phyloP scores from a whole-genome alignment of 805 yeast species.

The Starmera caribaea region DNA sequence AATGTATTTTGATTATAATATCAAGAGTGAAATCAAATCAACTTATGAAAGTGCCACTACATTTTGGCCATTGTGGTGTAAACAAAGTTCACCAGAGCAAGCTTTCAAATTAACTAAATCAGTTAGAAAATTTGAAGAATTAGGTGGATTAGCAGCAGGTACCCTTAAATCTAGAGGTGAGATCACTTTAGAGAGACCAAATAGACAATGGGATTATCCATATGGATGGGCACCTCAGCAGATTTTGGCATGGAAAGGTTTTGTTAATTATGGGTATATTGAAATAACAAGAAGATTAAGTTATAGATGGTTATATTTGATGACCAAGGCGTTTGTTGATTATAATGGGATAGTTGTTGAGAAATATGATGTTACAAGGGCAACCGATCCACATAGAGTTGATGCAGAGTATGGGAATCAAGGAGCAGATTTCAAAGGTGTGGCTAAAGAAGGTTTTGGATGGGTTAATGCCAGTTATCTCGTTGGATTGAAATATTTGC shows the following conservation, averaged over 20 bases:
- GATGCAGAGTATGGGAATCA: constrained; percentile 97
- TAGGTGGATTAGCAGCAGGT: constrained; percentile 86
- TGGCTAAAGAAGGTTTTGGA: constrained; percentile 93
- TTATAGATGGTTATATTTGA: constrained; percentile 82
- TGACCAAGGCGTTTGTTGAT: constrained; percentile 85
- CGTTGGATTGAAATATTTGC: constrained; percentile 60
- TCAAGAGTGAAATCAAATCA: constrained; percentile 43
- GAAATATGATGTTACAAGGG: constrained; percentile 82
- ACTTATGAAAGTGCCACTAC: constrained; percentile 80
- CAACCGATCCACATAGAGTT: constrained; percentile 80
- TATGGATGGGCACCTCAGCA: constrained; percentile 99
- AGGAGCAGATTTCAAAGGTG: constrained; percentile 87
- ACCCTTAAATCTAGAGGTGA: constrained; percentile 67
- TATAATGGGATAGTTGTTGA: constrained; percentile 93
- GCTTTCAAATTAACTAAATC: constrained; percentile 57
- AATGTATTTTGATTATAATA: constrained; percentile 77
- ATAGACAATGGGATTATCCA: constrained; percentile 97
- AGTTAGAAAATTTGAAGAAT: constrained; percentile 63
- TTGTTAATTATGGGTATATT: constrained; percentile 58
- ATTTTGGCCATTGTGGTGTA: constrained; percentile 89
- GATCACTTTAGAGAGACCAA: constrained; percentile 61
- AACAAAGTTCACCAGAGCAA: constrained; percentile 54
- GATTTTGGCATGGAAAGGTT: constrained; percentile 86
- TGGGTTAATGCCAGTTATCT: constrained; percentile 92
- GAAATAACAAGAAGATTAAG: constrained; percentile 61